Conservation (phyloP, 495 filamentous ascomycete species). For the Cenococcum geophilum region DNA sequence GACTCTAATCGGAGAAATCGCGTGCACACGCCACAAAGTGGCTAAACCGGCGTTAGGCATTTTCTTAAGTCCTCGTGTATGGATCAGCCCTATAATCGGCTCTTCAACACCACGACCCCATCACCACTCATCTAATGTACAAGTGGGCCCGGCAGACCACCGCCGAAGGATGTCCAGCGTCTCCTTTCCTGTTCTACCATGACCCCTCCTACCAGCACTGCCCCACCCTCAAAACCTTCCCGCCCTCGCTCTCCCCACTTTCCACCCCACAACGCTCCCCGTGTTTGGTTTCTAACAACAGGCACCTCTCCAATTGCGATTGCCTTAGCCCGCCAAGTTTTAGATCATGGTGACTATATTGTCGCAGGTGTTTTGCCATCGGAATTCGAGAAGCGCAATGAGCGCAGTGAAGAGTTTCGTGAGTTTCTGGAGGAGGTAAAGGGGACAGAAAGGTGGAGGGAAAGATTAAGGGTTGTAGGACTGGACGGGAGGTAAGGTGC, state of each 20-base stretch:
- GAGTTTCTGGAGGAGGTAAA: conserved; percentile 50
- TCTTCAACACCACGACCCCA: not conserved
- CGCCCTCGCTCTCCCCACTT: conserved; percentile 44
- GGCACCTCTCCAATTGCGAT: conserved; percentile 74
- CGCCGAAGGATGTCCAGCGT: not conserved
- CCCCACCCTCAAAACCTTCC: conserved; percentile 23
- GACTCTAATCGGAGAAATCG: too few relatives aligned
- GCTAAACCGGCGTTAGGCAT: conserved; percentile 42
- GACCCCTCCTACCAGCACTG: conserved; percentile 22
- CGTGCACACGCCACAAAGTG: conserved; percentile 46
- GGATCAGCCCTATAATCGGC: not conserved
- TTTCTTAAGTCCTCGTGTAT: not conserved
- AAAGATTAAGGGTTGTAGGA: conserved; percentile 38
- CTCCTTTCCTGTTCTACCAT: conserved; percentile 5
- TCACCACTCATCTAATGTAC: not conserved
- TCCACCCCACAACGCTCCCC: conserved; percentile 52
- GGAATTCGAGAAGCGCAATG: conserved; percentile 49
- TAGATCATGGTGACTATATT: conserved; percentile 80
- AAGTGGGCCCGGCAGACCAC: not conserved
- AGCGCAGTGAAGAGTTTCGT: conserved; percentile 45
- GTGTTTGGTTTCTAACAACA: conserved; percentile 85
- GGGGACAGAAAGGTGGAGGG: conserved; percentile 37
- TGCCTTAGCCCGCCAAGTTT: conserved; percentile 62
- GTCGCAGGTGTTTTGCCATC: conserved; percentile 65
- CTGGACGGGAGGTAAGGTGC: conserved; percentile 34